Percentiles rank a stretch among this genome's conserved stretches.
Evolutionary conservation across 768 basidiomycete genomes (phyloP).

Genomic region (Udeniomyces megalosporus): DNA sequence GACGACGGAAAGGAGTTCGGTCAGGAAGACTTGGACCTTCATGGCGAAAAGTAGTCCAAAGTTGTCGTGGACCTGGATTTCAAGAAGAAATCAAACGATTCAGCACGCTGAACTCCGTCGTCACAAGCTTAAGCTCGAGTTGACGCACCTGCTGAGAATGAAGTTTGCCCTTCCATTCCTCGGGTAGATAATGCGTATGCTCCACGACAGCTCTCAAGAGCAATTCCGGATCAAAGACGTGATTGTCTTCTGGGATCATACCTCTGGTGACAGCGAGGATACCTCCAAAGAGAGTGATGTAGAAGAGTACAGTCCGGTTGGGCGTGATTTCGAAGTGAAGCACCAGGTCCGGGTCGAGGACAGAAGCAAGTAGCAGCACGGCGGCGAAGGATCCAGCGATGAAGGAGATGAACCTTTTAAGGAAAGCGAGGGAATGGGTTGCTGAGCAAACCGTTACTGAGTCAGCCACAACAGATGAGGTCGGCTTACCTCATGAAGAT

Average conservation of each 20-base stretch:
- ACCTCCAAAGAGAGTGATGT: slow-evolving; percentile 71
- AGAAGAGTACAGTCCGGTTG: slow-evolving; percentile 85
- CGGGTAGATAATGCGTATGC: slow-evolving; percentile 92
- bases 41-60: slow-evolving; percentile 88
- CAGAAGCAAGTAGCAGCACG: slow-evolving; percentile 77
- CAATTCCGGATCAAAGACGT: slow-evolving; percentile 82
- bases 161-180: slow-evolving; percentile 71
- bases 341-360: slow-evolving; percentile 83
- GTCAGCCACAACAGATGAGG: no score
- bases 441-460: no score
- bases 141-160: slow-evolving; percentile 64
- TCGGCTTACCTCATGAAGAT: slow-evolving; percentile 64
- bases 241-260: slow-evolving; percentile 89
- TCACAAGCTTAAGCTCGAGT: no score
- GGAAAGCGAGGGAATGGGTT: background rate
- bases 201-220: slow-evolving; percentile 82
- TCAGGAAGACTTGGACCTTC: slow-evolving; percentile 71
- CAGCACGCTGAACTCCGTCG: no score
- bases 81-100: no score
- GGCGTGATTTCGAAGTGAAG: slow-evolving; percentile 88
- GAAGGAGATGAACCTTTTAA: slow-evolving; percentile 75
- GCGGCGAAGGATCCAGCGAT: slow-evolving; percentile 92
- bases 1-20: slow-evolving; percentile 78
- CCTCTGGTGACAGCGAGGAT: slow-evolving; percentile 78
- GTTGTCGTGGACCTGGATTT: slow-evolving; percentile 59